Evolutionary conservation across 2,329 filamentous ascomycete species (phyloP).

Genomic region (Cephalotrichum gorgonifer): DNA sequence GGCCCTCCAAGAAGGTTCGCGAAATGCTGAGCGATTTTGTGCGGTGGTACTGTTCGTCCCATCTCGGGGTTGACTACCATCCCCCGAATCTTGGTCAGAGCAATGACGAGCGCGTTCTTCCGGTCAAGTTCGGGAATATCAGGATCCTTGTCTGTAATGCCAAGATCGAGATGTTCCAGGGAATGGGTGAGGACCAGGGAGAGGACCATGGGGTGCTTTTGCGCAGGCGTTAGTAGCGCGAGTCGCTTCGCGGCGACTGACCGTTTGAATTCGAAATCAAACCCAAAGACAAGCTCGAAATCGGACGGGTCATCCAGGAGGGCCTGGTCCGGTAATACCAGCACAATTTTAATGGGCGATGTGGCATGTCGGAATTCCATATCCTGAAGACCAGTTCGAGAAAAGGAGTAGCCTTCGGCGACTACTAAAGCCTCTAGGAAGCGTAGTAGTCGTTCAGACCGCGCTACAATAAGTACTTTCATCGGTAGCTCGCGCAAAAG

Average conservation of each 20-base stretch:
- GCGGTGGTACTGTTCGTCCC: conserved; percentile 27
- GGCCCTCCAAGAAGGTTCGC: conserved; percentile 30
- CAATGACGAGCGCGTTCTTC: conserved; percentile 32
- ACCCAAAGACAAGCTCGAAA: conserved; percentile 42
- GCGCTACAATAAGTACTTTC: conserved; percentile 43
- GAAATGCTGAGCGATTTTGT: conserved; percentile 36
- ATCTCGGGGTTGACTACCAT: conserved; percentile 29
- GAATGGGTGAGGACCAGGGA: conserved; percentile 38
- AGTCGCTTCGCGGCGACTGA: conserved; percentile 18
- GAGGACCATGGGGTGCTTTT: conserved; percentile 32
- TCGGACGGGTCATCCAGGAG: conserved; percentile 24
- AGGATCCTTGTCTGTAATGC: conserved; percentile 15
- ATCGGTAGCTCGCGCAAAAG: conserved; percentile 29
- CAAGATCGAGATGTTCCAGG: conserved; percentile 43
- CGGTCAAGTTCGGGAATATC: conserved; percentile 26
- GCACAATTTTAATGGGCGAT: conserved; percentile 27
- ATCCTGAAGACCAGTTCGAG: conserved; percentile 19
- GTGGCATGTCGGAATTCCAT: conserved; percentile 15
- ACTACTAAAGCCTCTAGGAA: conserved; percentile 40
- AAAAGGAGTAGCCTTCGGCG: conserved; percentile 24
- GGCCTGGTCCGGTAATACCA: conserved; percentile 29
- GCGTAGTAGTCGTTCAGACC: conserved; percentile 36
- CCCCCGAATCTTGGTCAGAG: conserved; percentile 22
- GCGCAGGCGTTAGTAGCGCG: conserved; percentile 5
- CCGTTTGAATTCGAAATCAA: conserved; percentile 37